phyloP scores from a whole-genome alignment of 805 yeast species.

The Vanderwaltozyma verrucispora region DNA sequence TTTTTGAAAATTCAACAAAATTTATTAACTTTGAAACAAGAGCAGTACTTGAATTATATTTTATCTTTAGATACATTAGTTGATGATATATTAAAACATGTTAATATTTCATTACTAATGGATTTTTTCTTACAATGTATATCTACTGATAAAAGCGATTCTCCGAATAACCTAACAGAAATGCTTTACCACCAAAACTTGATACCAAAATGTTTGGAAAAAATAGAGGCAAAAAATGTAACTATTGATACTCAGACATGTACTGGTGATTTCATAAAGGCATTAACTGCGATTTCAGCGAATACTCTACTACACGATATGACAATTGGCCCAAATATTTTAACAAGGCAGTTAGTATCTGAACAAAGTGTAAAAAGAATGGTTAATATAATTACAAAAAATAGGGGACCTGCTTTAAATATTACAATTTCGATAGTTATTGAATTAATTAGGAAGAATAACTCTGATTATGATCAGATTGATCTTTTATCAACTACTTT shows the following conservation, averaged over 20 bases:
- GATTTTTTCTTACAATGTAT: conserved; percentile 79
- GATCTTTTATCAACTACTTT: conserved; percentile 66
- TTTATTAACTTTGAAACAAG: conserved; percentile 63
- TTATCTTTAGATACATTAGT: conserved; percentile 13
- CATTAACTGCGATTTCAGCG: conserved; percentile 83
- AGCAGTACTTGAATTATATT: conserved; percentile 1
- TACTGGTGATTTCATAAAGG: conserved; percentile 86
- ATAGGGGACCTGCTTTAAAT: conserved; percentile 72
- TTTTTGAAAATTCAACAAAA: conserved; percentile 84
- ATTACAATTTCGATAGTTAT: conserved; percentile 89
- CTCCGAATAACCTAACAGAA: conserved; percentile 77
- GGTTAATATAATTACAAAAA: conserved; percentile 54
- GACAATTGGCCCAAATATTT: conserved; percentile 87
- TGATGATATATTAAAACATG: conserved; percentile 54
- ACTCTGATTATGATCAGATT: conserved; percentile 85
- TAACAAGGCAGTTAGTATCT: conserved; percentile 79
- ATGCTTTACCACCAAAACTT: conserved; percentile 59
- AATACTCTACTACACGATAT: conserved; percentile 67
- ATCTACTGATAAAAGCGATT: conserved; percentile 80
- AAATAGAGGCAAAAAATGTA: conserved; percentile 46
- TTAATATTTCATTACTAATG: conserved; percentile 83
- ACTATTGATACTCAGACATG: conserved; percentile 67
- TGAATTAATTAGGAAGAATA: conserved; percentile 88
- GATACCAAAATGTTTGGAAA: conserved; percentile 56
- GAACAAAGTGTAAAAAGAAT: conserved; percentile 50